Evolutionary conservation across 257 asterid genomes (phyloP).

Genomic region (Leptodermis oblonga): DNA sequence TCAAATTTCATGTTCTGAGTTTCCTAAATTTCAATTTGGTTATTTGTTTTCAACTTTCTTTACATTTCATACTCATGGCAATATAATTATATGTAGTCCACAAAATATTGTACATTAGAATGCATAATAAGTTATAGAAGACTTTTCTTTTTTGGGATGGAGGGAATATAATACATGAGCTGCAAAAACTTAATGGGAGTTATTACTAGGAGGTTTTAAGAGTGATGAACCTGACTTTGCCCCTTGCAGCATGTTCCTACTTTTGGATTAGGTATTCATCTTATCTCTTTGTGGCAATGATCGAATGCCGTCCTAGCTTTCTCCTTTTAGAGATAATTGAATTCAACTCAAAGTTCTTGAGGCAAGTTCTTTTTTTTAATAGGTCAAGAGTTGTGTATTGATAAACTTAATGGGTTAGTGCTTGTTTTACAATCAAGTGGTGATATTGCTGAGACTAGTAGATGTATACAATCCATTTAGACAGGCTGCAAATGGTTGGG

Average conservation of each 20-base stretch:
- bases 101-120: no score
- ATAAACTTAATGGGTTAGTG: background rate
- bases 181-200: background rate
- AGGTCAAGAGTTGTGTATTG: background rate
- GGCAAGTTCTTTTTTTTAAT: background rate
- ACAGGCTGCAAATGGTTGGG: background rate
- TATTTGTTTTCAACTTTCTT: no score
- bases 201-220: background rate
- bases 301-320: background rate
- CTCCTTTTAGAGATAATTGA: background rate
- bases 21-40: background rate
- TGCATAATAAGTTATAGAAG: background rate
- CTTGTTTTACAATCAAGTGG: background rate
- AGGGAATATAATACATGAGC: background rate
- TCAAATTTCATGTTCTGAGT: slow-evolving; percentile 9
- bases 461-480: background rate
- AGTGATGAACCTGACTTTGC: background rate
- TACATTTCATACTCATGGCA: no score
- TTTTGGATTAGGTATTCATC: background rate
- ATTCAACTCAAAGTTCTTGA: background rate
- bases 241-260: background rate
- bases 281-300: background rate
- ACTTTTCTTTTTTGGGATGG: background rate
- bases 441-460: background rate
- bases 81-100: no score